phyloP scores from a whole-genome alignment of 306 rosid species.

The Fragaria ananassa region DNA sequence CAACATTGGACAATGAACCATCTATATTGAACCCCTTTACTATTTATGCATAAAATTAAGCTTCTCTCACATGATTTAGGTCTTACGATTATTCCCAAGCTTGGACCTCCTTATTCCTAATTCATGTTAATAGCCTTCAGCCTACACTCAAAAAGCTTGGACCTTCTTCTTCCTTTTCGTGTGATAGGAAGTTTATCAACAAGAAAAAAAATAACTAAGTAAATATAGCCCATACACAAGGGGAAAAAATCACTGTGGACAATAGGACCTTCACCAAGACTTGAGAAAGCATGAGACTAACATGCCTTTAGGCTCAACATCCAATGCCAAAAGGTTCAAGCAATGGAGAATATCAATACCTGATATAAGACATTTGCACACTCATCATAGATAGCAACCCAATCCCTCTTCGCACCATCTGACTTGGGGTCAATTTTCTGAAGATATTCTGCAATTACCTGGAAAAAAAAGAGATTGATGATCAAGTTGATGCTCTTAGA shows the following conservation, averaged over 20 bases:
- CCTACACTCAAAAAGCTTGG: too few relatives aligned
- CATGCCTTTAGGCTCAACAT: background rate
- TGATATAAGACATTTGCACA: constrained; percentile 92
- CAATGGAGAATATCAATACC: constrained; percentile 42
- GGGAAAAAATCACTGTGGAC: background rate
- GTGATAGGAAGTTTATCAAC: background rate
- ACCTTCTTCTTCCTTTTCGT: background rate
- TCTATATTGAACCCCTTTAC: background rate
- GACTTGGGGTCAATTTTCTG: constrained; percentile 98
- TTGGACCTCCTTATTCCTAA: too few relatives aligned
- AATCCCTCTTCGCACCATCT: constrained; percentile 99
- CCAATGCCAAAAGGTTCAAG: constrained; percentile 4
- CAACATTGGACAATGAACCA: background rate
- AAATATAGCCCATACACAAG: background rate
- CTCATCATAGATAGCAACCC: constrained; percentile 99
- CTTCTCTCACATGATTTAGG: background rate
- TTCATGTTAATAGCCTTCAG: too few relatives aligned
- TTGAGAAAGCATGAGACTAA: background rate
- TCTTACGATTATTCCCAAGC: background rate
- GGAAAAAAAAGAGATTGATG: constrained; percentile 22
- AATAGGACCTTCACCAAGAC: background rate
- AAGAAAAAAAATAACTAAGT: background rate
- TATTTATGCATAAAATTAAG: background rate
- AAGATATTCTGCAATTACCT: constrained; percentile 97
- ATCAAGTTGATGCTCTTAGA: constrained; percentile 15